Evolutionary conservation across 2,329 filamentous ascomycete genomes (phyloP).

Genomic region (Aureobasidium namibiae): DNA sequence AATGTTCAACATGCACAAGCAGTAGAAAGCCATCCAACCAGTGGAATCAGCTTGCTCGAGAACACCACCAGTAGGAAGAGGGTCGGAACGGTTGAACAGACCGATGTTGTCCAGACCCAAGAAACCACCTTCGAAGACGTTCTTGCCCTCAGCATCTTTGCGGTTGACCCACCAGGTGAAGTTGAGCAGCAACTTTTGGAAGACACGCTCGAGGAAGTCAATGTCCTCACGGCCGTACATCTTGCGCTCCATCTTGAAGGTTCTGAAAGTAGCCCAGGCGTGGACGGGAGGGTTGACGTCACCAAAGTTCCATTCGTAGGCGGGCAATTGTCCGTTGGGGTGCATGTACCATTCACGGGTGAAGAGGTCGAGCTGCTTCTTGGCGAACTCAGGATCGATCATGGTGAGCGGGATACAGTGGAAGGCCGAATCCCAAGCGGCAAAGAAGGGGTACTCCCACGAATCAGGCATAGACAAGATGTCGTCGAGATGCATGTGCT

Average conservation of each 20-base stretch:
- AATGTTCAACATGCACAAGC: conserved; percentile 93
- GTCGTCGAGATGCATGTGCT: conserved; percentile 89
- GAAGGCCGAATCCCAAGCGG: conserved; percentile 94
- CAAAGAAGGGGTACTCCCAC: conserved; percentile 98
- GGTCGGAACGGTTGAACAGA: conserved; percentile 92
- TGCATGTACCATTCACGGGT: conserved; percentile 99
- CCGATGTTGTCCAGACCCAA: conserved; percentile 95
- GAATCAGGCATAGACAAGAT: conserved; percentile 97
- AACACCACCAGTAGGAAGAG: conserved; percentile 83
- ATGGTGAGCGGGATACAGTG: conserved; percentile 93
- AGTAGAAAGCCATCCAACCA: conserved; percentile 99
- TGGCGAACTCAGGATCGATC: conserved; percentile 96
- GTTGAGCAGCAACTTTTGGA: conserved; percentile 91
- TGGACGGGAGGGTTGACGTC: conserved; percentile 96
- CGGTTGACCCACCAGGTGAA: conserved; percentile 99
- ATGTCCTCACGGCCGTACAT: conserved; percentile 91
- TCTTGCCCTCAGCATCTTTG: conserved; percentile 90
- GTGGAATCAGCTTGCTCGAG: conserved; percentile 96
- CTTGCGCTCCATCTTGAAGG: conserved; percentile 97
- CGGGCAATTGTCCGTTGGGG: conserved; percentile 88
- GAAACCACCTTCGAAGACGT: conserved; percentile 95
- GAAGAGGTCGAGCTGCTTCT: conserved; percentile 94
- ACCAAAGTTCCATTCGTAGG: conserved; percentile 95
- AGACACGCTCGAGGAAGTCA: conserved; percentile 91
- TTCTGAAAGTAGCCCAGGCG: conserved; percentile 89